These are phyloP conservation scores for Sclerotinia minor DNA, from an alignment of 2,329 filamentous ascomycete species.

Conservation along the genomic window DNA sequence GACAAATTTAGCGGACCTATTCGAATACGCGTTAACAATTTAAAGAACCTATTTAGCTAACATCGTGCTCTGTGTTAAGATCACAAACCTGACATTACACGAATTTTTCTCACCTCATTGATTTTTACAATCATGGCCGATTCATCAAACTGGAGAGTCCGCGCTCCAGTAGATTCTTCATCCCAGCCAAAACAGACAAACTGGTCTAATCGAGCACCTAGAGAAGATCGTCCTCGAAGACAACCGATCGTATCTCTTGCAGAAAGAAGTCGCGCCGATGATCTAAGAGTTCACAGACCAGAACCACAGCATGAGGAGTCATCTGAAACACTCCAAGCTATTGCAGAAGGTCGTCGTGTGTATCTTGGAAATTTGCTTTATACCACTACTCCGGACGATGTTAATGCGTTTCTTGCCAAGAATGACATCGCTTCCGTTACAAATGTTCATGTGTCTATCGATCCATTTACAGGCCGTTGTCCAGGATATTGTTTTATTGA, in stretches of 20 bases:
- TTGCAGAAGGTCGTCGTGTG: constrained; percentile 8
- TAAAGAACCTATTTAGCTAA: too few species aligned
- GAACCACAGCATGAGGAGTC: constrained; percentile 5
- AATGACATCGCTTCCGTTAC: neutral
- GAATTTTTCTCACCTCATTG: too few species aligned
- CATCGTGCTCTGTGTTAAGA: too few species aligned
- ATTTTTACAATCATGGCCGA: neutral
- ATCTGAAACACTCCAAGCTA: neutral
- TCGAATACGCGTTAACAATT: too few species aligned
- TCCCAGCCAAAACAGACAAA: neutral
- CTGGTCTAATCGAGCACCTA: neutral
- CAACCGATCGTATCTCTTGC: constrained; percentile 11
- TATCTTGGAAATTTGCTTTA: constrained; percentile 17
- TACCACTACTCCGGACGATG: neutral
- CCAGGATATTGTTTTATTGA: constrained; percentile 15
- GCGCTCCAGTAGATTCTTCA: neutral
- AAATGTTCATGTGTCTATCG: constrained; percentile 3
- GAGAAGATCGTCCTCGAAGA: neutral
- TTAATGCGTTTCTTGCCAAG: constrained; percentile 1
- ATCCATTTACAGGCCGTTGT: constrained; percentile 6
- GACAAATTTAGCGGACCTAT: too few species aligned
- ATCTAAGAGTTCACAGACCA: neutral
- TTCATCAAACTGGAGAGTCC: constrained; percentile 14
- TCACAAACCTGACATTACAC: too few species aligned
- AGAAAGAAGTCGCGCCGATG: neutral